Conservation (phyloP, 371 early-diverging fungal species). For the Mortierella sp. region DNA sequence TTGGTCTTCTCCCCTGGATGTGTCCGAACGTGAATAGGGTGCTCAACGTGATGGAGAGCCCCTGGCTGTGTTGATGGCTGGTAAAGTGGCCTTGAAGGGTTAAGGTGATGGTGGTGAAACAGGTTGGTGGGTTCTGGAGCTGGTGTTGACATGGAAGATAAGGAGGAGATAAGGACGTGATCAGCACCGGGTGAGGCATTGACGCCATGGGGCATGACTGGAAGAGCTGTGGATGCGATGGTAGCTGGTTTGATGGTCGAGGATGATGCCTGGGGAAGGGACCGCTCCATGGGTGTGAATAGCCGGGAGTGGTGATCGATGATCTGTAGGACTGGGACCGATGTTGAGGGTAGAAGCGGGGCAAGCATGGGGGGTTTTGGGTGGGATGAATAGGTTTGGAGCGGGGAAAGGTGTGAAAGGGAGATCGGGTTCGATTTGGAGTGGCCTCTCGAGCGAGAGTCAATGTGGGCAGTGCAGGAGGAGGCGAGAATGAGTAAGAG, state of each 20-base stretch:
- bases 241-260: not conserved
- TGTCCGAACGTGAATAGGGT: conserved; percentile 78
- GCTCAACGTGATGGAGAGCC: conserved; percentile 70
- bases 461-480: not conserved
- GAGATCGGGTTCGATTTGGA: conserved; percentile 1
- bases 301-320: conserved; percentile 5
- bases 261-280: not conserved
- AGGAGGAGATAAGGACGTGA: not conserved
- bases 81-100: not conserved
- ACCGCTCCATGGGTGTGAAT: not conserved
- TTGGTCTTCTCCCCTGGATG: conserved; percentile 89
- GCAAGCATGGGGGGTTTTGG: not conserved
- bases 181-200: not conserved
- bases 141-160: no score
- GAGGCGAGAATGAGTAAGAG: not conserved
- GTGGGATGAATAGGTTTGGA: not conserved
- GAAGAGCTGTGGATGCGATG: conserved; percentile 2
- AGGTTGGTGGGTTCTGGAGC: no score
- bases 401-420: not conserved
- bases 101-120: not conserved
- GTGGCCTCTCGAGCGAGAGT: conserved; percentile 1
- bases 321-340: conserved; percentile 8
- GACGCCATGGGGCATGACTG: not conserved
- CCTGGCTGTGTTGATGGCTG: no score
- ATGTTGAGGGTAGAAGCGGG: conserved; percentile 3